Base-by-base conservation (phyloP, 176 grass and related monocot species). In the Zoysia japonica region DNA sequence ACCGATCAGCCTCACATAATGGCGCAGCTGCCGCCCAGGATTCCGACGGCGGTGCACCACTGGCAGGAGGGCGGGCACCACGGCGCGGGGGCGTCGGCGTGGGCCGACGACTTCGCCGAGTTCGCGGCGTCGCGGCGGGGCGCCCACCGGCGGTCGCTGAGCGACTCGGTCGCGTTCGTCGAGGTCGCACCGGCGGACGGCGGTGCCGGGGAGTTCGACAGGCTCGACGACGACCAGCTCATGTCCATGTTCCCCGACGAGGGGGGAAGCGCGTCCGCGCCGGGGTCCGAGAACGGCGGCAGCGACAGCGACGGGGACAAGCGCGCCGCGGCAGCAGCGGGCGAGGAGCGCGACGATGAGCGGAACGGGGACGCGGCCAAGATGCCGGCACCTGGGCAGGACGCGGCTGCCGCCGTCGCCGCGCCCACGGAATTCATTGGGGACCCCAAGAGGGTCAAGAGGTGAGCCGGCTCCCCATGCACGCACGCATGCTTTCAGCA, bases 181-280 rank as follows among this genome's bases (percentile, higher is more conserved):
- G 92, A 98, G 78, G 87, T 90, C 80, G 77, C 84, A 40, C 83
- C 87, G 11, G 61, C 37, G 16, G 80, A 74, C 50, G 83, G 76
- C 75, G 57, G 13, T 6, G 8, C 72, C 0, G 82, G 81, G 0
- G 96, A 94, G 56, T 99, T 99, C 71, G 96, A 99, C 82, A 45
- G 90, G 42, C 90, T 99, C 28, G 96, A 99, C 28, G 96, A 99
- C 47, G 92, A 99, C 72, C 96, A 95, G 82, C 92, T 99, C 86
- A 89, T 95, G 88, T 95, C 92, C 79, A 99, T 95, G 92, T 99
- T 99, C 83, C 88, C 92, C 13, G 96, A 99, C 71, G 90, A 85
- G 20, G 80, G 50, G 9, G 77, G 28, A 28, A 28, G 28, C 28
- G 28, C 84, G 2, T 79, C 51, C 15, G 87, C 88, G 2, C 78